Evolutionary conservation across 495 filamentous ascomycete species (phyloP), one percentile per base, ranked within the genome.

Genomic region (Penicillium tannophilum): DNA sequence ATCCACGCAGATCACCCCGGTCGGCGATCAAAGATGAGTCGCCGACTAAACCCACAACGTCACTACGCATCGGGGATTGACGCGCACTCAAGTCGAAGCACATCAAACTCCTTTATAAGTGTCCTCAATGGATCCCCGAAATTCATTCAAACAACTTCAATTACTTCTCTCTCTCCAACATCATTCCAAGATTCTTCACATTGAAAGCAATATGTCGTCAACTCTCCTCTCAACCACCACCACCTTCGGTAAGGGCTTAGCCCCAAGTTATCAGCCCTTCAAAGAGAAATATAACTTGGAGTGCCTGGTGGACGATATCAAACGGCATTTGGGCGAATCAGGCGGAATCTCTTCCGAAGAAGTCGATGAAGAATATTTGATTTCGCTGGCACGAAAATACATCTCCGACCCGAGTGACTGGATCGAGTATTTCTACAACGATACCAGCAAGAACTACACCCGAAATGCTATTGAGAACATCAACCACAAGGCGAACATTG

Each of bases 381-480:
- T 71, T 35, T 70, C 69, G 0, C 51, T 75, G 14, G 58, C 61
- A 7, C 54, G 59, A 49, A 75, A 72, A 46, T 75, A 75, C 51
- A 52, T 60, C n/a, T 67, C 69, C 14, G 65, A 74, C 41, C 67
- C 66, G 1, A 63, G 57, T 30, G 73, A 74, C 51, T 76, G 73
- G 73, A 59, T 67, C 31, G 63, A 62, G 1, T 76, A 61, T 56
- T 71, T 65, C 52, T 48, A 69, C 57, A 74, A 74, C 43, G 73
- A 76, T 42, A 60, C 66, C 2, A 70, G 68, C 62, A 76, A 74
- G 56, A 72, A 71, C 42, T 76, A 76, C 47, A 76, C 73, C 6
- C 69, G 73, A 2, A 76, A 76, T 60, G 64, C 67, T 0, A 72
- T 76, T 28, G 73, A 70, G 31, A 72, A 74, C 33, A 76, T 76